phyloP scores from a whole-genome alignment of 1,139 yeast species.

The Saccharomyces hybrid region DNA sequence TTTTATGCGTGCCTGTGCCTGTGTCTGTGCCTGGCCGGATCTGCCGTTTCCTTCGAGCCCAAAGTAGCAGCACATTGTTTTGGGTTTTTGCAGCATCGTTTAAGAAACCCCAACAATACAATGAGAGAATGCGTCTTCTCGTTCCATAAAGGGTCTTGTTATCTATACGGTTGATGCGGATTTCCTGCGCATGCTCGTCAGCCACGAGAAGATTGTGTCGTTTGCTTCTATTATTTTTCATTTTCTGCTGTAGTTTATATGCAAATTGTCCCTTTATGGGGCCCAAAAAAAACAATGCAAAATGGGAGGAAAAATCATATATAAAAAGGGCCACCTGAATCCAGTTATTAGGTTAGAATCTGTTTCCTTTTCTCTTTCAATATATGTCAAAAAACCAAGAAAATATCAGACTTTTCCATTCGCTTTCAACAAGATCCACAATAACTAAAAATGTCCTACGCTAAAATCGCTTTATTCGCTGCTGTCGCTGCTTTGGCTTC shows the following conservation, averaged over 20 bases:
- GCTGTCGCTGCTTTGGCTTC: constrained; percentile 9
- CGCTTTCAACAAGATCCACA: constrained; percentile 2
- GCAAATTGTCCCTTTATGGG: not conserved
- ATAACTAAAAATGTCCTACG: constrained; percentile 6
- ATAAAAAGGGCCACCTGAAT: not conserved
- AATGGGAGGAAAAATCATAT: not conserved
- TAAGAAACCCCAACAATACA: constrained; percentile 1
- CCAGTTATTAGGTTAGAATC: not conserved
- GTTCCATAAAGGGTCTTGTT: not conserved
- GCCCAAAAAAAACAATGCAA: not conserved
- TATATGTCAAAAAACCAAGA: not conserved
- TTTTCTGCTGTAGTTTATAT: not conserved
- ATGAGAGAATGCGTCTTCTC: not conserved
- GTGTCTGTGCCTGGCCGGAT: not conserved
- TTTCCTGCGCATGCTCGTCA: not conserved
- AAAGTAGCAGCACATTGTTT: not conserved
- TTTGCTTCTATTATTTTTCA: not conserved
- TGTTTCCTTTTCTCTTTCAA: not conserved
- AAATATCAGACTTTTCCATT: constrained; percentile 3
- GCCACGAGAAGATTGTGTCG: not conserved
- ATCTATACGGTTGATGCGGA: not conserved
- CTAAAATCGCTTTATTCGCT: constrained; percentile 6
- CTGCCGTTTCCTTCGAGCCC: not conserved
- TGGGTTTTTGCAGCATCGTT: not conserved
- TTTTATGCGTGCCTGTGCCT: not conserved